Base-by-base conservation (phyloP, 2,329 filamentous ascomycete genomes). In the Colletotrichum sojae region DNA sequence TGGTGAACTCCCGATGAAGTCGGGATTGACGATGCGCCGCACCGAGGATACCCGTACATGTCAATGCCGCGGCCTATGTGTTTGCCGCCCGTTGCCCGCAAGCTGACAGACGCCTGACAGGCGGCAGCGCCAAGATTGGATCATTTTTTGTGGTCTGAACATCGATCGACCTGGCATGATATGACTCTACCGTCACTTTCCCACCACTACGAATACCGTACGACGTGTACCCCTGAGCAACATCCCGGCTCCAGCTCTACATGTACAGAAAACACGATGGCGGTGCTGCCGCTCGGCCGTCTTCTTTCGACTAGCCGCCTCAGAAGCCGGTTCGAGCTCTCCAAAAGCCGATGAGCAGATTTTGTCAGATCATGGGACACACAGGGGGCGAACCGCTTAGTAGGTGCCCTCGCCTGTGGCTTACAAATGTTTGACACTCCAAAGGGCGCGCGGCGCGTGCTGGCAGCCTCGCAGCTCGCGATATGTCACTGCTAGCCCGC, bases 21-120 rank as follows among this genome's bases (percentile, higher is more conserved):
- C 55, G 60, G 66, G 48, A 55, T 6, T 43, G 54, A 59, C 27
- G 66, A 59, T 65, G 20, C 6, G 25, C 36, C 36, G 53, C 59
- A 45, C 66, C 66, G 66, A 68, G 49, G 53, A 68, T 65, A 65
- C 66, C 66, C 61, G 61, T 16, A n/a, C 51, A 48, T 8, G 20
- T 49, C 60, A 65, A 55, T 68, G 48, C 61, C 66, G 66, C 61
- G 54, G 66, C 31, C 60, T 54, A 48, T 16, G 13, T 59, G 48
- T 57, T 59, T 59, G n/a, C 49, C 60, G 60, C 55, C 60, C 48
- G 48, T 16, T 31, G 54, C 18, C 63, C 46, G 27, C 40, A 31
- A 22, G 36, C 40, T 20, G 48, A 54, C 48, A 55, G 27, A 12
- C 54, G 31, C 54, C 53, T 6, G 40, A 51, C 53, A 55, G 54